Evolutionary conservation across 2,329 filamentous ascomycete species (phyloP), one percentile per base, ranked within the genome.

Genomic region (Trichophyton verrucosum): DNA sequence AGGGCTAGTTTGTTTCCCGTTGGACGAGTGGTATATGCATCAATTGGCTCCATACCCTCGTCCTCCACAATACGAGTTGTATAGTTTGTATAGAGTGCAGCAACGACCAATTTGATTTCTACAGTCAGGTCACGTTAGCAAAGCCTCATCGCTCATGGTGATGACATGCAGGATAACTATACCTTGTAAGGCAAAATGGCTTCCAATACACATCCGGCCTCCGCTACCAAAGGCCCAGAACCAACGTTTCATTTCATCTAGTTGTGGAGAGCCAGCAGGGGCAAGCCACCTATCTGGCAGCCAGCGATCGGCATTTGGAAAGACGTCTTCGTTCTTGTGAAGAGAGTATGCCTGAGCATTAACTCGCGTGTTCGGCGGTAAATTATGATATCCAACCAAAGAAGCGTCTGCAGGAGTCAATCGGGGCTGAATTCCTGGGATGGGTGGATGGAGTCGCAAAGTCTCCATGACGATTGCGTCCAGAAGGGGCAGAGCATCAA

Each of bases 21-120:
- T 1, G 85, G 85, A 20, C 81, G 79, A 0, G 80, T 79, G 0
- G 83, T 84, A 66, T 87, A 88, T 2, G 81, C 81, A 72, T 88
- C 86, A 1, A 79, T 80, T 64, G 82, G 83, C 67, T 87, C 82
- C 64, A 88, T 85, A 0, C 80, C 81, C 1, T 77, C 75, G 65
- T 87, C 85, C 61, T 87, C 76, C 1, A 88, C 77, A 58, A 88
- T 77, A 3, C 77, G 70, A 0, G 81, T 86, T 4, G 71, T 78
- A 68, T 82, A 88, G 61, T 85, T 87, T 2, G 82, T 81, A 71
- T 90, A 92, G 3, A 94, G 81, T 1, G 82, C 81, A 0, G 86
- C 86, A 36, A 86, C 74, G 3, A 86, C 81, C 51, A 87, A 77
- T 72, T 91, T 91, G 75, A 91, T 88, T 65, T 88, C 87, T 86